Evolutionary conservation across 2,329 filamentous ascomycete species (phyloP), one percentile per base, ranked within the genome.

Genomic region (Elsinoe arachidis): DNA sequence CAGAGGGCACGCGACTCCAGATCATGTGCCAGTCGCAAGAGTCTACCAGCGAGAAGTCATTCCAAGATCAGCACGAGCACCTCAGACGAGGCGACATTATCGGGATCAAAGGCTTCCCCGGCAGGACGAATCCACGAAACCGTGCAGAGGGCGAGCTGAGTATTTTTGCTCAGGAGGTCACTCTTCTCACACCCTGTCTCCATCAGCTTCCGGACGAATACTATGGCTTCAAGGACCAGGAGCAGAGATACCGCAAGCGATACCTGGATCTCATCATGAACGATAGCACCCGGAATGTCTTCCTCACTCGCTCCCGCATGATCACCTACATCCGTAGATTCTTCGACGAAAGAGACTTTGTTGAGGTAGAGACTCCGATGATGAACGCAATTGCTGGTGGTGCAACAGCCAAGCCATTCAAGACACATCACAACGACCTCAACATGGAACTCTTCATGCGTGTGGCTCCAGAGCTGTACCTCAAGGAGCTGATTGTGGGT

Each of bases 251-350:
- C 80, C 87, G 95, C 66, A 88, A 96, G 77, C 83, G 92, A 60
- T 95, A 96, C 72, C 83, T 99, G 55, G 93, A 99, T 73, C 78
- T 99, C 65, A 93, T 99, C 74, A 95, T 97, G 86, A 96, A 99
- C 75, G 88, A 95, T 68, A 80, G 80, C 61, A 89, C 87, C 46
- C 84, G 90, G 57, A 82, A 95, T 60, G 87, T 91, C 58, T 88
- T 97, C 72, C 80, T 90, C 67, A 90, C 88, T 38, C 83, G 93
- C 57, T 84, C 89, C 67, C 90, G 89, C 81, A 91, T 97, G 68
- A 83, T 95, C 69, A 84, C 82, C 61, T 96, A 90, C 70, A 87
- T 99, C 64, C 88, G 93, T 64, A 81, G 83, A 66, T 99, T 86
- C 79, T 89, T 99, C 65, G 88, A 96, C 67, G 82, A 86, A 64